A percentile compares a stretch with the other conserved stretches of the same genome.
These are phyloP conservation scores for Colletotrichum gloeosporioides DNA, from an alignment of 2,329 filamentous ascomycete genomes.

Conservation along the genomic window DNA sequence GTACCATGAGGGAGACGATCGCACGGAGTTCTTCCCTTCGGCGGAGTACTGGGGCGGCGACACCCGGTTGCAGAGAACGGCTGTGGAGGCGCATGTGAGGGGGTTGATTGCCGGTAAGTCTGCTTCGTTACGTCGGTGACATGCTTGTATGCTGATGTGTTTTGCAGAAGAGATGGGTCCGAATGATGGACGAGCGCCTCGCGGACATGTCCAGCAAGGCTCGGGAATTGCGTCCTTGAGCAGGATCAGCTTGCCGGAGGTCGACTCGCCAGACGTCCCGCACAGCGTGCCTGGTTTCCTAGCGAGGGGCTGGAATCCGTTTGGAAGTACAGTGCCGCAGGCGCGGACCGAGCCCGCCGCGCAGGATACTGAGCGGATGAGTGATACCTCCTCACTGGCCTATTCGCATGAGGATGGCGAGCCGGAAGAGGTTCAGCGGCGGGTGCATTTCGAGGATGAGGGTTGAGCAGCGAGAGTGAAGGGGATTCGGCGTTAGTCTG, in stretches of 20 bases:
- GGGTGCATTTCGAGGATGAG: neutral
- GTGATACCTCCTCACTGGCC: neutral
- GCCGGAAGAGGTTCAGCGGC: neutral
- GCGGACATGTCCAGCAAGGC: neutral
- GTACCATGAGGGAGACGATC: neutral
- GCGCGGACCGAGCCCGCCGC: neutral
- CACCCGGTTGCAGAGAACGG: slow-evolving; percentile 31
- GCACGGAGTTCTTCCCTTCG: slow-evolving; percentile 24
- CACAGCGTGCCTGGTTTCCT: neutral
- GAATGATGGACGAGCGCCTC: neutral
- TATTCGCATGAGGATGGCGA: neutral
- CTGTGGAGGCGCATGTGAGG: slow-evolving; percentile 24
- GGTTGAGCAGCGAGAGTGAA: neutral
- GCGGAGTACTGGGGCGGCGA: slow-evolving; percentile 33
- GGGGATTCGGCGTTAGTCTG: neutral
- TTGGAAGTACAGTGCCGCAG: neutral
- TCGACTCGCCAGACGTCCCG: neutral
- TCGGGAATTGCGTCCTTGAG: neutral
- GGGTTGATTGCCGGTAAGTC: slow-evolving; percentile 25
- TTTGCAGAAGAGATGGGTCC: neutral
- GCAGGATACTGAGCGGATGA: neutral
- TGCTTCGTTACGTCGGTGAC: neutral
- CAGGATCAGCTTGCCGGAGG: neutral
- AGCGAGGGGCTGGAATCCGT: neutral
- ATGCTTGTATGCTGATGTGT: neutral